A percentile compares a stretch with the other conserved stretches of the same genome.
These are phyloP conservation scores for Asterophora parasitica DNA, from an alignment of 768 basidiomycete species.

Conservation along the genomic window DNA sequence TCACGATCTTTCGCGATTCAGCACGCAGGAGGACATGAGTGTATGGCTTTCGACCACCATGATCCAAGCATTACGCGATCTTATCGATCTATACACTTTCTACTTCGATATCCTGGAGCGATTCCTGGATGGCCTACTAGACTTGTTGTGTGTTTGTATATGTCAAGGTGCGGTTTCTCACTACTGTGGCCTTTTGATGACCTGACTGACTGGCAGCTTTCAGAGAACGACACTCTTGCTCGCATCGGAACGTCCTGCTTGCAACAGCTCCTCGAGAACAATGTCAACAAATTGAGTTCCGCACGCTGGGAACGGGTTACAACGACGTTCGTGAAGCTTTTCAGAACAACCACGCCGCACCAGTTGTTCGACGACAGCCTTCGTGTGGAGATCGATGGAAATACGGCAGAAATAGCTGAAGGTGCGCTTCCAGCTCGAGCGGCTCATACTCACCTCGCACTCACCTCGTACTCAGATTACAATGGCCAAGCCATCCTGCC, in stretches of 20 bases:
- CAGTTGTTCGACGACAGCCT: constrained; percentile 93
- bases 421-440: constrained; percentile 19
- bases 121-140: constrained; percentile 89
- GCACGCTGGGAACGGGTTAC: constrained; percentile 89
- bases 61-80: constrained; percentile 94
- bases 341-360: constrained; percentile 95
- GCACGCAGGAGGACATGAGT: constrained; percentile 97
- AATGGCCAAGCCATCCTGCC: constrained; percentile 71
- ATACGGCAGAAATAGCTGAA: constrained; percentile 50
- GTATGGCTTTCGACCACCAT: constrained; percentile 99
- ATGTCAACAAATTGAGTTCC: constrained; percentile 80
- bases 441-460: background rate
- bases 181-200: background rate
- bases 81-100: constrained; percentile 93
- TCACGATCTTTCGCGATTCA: constrained; percentile 89
- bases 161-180: constrained; percentile 75
- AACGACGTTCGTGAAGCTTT: constrained; percentile 91
- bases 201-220: background rate
- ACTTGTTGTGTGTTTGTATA: constrained; percentile 92
- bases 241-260: constrained; percentile 97
- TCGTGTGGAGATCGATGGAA: constrained; percentile 75
- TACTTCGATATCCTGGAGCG: constrained; percentile 90
- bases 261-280: constrained; percentile 92
- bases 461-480: constrained; percentile 39
- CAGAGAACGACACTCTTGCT: constrained; percentile 97